Evolutionary conservation across 208 protist genomes (phyloP), one percentile per base, ranked within the genome.

Genomic region (Lotmaria passim): DNA sequence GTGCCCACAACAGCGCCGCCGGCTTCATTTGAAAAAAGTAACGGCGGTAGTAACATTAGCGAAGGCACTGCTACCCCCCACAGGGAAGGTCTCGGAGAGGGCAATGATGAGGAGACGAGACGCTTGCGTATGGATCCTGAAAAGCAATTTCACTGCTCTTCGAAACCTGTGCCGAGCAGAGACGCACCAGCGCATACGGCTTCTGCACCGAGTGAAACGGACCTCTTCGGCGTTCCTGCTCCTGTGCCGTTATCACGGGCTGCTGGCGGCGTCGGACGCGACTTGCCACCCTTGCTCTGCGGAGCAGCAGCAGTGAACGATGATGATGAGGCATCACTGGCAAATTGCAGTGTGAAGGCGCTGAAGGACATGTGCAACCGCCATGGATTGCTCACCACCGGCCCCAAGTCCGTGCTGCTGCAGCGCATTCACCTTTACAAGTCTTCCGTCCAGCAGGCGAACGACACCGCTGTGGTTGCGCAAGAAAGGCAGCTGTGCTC

Each of bases 371-470:
- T 14, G 43, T 90, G 85, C 44, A 47, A 50, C 24, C 68, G 68
- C n/a, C 67, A 55, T 10, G 82, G 85, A 12, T 73, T 90, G 44
- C 65, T 87, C 24, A 78, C 53, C 33, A 75, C 51, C 10, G 82
- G 85, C 17, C 68, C 67, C 0, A 87, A 88, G 52, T 41, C 62
- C 1, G 71, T 77, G 23, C 74, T 90, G 39, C 30, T 51, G n/a
- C 64, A 75, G 56, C 79, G 79, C 24, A 70, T 85, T n/a, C 24
- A 14, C 17, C 44, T 67, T 7, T 78, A 78, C 56, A 38, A 72
- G 21, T 17, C 46, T 15, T 50, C 57, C 7, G 19, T 26, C 38
- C 46, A 12, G 28, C 53, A n/a, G 5, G 0, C 30, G 4, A 23
- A 28, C 36, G 26, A 23, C 3, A 17, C 28, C 34, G 24, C 23